Evolutionary conservation across 1,139 yeast species (phyloP).

Genomic region (Yamadazyma trypodendri): DNA sequence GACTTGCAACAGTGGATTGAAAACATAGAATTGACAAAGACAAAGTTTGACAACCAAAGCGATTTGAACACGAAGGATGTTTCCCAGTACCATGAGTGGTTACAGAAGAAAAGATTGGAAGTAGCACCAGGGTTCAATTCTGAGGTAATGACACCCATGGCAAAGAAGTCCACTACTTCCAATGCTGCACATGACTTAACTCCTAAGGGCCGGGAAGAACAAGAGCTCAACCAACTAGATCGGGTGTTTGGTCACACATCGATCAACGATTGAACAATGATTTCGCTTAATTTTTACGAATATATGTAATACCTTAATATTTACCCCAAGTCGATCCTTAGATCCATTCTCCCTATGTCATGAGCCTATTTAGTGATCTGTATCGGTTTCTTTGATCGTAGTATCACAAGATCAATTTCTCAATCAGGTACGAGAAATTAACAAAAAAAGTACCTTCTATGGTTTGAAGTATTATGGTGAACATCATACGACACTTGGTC

Average conservation of each 20-base stretch:
- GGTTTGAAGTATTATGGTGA: not conserved
- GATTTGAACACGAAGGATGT: slow-evolving; percentile 15
- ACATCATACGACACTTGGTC: not conserved
- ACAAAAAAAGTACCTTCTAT: not conserved
- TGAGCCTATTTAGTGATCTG: too few relatives aligned
- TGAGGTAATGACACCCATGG: slow-evolving; percentile 34
- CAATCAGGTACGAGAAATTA: not conserved
- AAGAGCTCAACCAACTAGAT: slow-evolving; percentile 27
- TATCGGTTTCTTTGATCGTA: too few relatives aligned
- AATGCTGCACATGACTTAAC: slow-evolving; percentile 2
- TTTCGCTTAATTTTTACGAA: too few relatives aligned
- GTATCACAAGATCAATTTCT: slow-evolving; percentile 1
- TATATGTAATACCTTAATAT: too few relatives aligned
- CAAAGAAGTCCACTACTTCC: not conserved
- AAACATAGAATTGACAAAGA: slow-evolving; percentile 23
- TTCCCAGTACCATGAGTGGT: slow-evolving; percentile 31
- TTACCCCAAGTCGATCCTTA: too few relatives aligned
- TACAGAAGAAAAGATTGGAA: slow-evolving; percentile 29
- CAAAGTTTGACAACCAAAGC: slow-evolving; percentile 10
- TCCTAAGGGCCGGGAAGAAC: too few relatives aligned
- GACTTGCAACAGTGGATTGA: slow-evolving; percentile 32
- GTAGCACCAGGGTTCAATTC: slow-evolving; percentile 46
- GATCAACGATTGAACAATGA: not conserved
- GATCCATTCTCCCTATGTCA: too few relatives aligned
- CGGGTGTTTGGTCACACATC: slow-evolving; percentile 23